Percentiles rank a stretch among this genome's conserved stretches.
phyloP scores from a whole-genome alignment of 805 yeast genomes.

The Sporopachydermia lactativora region DNA sequence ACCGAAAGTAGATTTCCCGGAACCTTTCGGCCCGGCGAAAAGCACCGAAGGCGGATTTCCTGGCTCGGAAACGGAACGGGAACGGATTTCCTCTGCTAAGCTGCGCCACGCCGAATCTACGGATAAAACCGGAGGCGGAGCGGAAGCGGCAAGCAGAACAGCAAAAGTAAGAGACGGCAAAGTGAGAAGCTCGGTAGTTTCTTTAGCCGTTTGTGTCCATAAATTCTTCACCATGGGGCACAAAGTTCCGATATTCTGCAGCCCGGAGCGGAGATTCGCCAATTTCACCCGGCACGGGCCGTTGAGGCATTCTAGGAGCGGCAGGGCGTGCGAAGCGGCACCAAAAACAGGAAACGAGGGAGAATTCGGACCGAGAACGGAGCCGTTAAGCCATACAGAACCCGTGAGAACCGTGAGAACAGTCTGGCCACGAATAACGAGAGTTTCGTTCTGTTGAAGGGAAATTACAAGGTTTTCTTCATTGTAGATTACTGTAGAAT shows the following conservation, averaged over 20 bases:
- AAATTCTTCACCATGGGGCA: background rate
- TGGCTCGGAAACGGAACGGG: background rate
- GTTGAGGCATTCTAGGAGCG: constrained; percentile 10
- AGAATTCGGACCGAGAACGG: constrained; percentile 9
- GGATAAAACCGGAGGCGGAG: background rate
- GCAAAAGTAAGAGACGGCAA: background rate
- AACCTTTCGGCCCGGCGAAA: constrained; percentile 52
- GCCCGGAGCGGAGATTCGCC: constrained; percentile 2
- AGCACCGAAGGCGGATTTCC: constrained; percentile 16
- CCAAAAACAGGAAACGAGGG: constrained; percentile 9
- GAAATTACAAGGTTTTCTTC: background rate
- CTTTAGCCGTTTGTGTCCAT: background rate
- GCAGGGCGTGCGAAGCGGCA: constrained; percentile 11
- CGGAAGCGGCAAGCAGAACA: background rate
- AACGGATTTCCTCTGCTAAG: background rate
- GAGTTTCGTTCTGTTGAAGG: background rate
- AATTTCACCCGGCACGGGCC: constrained; percentile 2
- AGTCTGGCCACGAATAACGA: constrained; percentile 7
- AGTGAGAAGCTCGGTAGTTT: background rate
- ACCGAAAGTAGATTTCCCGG: constrained; percentile 71
- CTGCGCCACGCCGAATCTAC: background rate
- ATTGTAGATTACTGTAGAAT: background rate
- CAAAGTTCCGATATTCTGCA: constrained; percentile 1
- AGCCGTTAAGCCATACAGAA: constrained; percentile 16
- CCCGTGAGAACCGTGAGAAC: constrained; percentile 17